Conservation (phyloP, 108 stramenopile species). For the Pseudonitzschia pungens region DNA sequence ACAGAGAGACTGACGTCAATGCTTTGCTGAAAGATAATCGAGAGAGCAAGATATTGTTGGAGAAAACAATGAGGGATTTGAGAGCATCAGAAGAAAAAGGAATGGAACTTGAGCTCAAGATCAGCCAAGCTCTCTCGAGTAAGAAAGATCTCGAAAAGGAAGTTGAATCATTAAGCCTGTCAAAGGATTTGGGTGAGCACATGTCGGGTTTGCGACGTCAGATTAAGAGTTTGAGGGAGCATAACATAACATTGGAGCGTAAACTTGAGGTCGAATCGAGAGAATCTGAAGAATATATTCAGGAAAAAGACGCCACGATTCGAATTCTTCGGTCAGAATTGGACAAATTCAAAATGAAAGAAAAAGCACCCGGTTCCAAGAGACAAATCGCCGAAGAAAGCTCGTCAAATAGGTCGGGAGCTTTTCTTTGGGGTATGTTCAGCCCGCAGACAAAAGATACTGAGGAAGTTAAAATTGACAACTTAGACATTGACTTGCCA, state of each 20-base stretch:
- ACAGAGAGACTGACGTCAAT: conserved; percentile 27
- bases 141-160: conserved; percentile 23
- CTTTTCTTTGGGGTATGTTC: conserved; percentile 4
- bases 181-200: conserved; percentile 21
- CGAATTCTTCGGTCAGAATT: conserved; percentile 15
- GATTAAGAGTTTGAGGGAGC: conserved; percentile 35
- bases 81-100: conserved; percentile 13
- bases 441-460: conserved; percentile 3
- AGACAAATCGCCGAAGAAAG: too few species aligned
- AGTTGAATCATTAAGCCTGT: conserved; percentile 32
- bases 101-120: conserved; percentile 17
- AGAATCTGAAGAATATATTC: conserved; percentile 8
- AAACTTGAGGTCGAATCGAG: conserved; percentile 22
- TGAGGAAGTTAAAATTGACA: not conserved
- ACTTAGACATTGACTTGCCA: not conserved
- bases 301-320: conserved; percentile 11
- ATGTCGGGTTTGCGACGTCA: conserved; percentile 30
- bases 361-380: too few species aligned
- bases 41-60: conserved; percentile 28
- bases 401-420: too few species aligned
- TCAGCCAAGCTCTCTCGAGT: not conserved
- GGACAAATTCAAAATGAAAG: not conserved
- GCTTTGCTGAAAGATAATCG: conserved; percentile 29
- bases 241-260: conserved; percentile 28
- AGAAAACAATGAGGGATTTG: conserved; percentile 28